phyloP scores from a whole-genome alignment of 2,329 filamentous ascomycete genomes.

The Fusarium albosuccineum region DNA sequence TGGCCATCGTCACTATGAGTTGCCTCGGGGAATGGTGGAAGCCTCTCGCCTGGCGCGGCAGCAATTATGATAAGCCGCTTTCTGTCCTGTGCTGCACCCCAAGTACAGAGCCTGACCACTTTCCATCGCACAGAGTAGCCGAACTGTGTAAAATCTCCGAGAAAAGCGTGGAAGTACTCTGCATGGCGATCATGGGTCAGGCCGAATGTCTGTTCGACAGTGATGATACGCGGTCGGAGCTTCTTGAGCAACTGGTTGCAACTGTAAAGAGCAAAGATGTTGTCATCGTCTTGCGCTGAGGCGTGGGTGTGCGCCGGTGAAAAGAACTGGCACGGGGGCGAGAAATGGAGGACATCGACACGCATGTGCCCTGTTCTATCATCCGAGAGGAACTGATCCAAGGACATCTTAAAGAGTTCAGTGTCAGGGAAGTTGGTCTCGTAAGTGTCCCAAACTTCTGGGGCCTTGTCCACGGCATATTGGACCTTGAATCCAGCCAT shows the following conservation, averaged over 20 bases:
- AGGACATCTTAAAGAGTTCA: constrained; percentile 61
- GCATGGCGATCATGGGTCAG: constrained; percentile 67
- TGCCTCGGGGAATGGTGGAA: constrained; percentile 74
- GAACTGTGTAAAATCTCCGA: constrained; percentile 73
- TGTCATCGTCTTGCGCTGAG: constrained; percentile 77
- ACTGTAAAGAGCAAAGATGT: constrained; percentile 70
- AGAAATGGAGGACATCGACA: constrained; percentile 80
- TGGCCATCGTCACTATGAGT: constrained; percentile 66
- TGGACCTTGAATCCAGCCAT: constrained; percentile 68
- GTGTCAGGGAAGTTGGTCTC: constrained; percentile 67
- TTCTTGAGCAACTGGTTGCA: constrained; percentile 69
- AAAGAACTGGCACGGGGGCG: constrained; percentile 82
- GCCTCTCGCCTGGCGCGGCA: constrained; percentile 74
- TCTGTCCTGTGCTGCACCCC: constrained; percentile 64
- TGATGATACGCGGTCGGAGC: constrained; percentile 75
- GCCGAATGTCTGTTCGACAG: constrained; percentile 83
- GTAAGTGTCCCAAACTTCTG: constrained; percentile 69
- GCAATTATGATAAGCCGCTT: constrained; percentile 70
- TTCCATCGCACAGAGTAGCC: constrained; percentile 81
- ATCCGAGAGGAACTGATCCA: constrained; percentile 62
- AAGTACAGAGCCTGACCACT: constrained; percentile 65
- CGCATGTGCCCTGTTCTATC: constrained; percentile 50
- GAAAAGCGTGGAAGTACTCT: constrained; percentile 68
- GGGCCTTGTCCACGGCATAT: constrained; percentile 74
- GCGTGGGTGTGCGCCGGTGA: constrained; percentile 78